phyloP scores from a whole-genome alignment of 768 basidiomycete genomes.

The Boletus tomentosulus region DNA sequence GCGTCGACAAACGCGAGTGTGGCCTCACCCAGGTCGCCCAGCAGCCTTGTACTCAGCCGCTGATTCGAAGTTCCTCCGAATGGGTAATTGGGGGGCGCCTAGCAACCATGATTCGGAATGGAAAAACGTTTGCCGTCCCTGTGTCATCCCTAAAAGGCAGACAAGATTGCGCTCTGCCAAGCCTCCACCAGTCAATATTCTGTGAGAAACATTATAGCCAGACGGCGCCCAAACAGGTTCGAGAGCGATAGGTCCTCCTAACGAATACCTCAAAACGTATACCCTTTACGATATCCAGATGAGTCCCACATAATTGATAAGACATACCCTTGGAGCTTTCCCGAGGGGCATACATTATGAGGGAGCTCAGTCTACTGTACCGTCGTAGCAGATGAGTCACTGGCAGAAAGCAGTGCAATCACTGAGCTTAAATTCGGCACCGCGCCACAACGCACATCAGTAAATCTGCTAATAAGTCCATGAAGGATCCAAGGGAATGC shows the following conservation, averaged over 20 bases:
- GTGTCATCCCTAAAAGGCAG: not conserved
- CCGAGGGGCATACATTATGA: not conserved
- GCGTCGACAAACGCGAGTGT: not conserved
- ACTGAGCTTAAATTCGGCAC: too few relatives aligned
- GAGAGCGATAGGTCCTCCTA: not conserved
- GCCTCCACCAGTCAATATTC: not conserved
- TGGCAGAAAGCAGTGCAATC: too few relatives aligned
- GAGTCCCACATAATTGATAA: too few relatives aligned
- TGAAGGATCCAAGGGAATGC: too few relatives aligned
- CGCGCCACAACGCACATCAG: too few relatives aligned
- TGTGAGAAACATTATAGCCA: not conserved
- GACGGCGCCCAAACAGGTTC: not conserved
- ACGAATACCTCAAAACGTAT: too few relatives aligned
- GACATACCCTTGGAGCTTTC: not conserved
- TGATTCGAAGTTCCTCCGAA: not conserved
- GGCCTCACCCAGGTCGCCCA: not conserved
- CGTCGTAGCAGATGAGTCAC: too few relatives aligned
- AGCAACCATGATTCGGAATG: not conserved
- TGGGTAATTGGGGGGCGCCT: not conserved
- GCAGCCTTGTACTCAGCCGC: not conserved
- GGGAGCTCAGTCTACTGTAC: not conserved
- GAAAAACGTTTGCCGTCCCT: not conserved
- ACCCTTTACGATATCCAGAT: too few relatives aligned
- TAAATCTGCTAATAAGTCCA: too few relatives aligned
- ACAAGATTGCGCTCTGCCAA: not conserved